Conservation (phyloP, 164 flowering plant species). For the Umbellularia californica region DNA sequence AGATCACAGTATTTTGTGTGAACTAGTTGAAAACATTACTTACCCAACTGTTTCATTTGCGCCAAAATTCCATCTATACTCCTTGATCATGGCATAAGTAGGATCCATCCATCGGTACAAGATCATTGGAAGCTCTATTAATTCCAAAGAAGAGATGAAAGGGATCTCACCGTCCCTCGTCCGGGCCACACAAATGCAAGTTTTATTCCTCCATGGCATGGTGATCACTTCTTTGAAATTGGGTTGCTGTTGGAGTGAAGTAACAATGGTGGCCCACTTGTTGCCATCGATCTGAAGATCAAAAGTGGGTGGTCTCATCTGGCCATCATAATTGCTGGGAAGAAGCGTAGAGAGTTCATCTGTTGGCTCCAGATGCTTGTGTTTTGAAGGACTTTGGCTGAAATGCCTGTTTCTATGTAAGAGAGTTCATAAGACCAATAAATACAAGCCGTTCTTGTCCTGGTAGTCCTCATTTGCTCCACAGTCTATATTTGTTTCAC, state of each 20-base stretch:
- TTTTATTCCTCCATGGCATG: neutral
- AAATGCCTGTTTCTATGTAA: neutral
- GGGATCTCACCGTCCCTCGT: constrained; percentile 6
- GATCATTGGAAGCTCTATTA: neutral
- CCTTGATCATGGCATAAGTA: constrained; percentile 14
- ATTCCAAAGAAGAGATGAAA: constrained; percentile 17
- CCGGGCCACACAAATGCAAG: constrained; percentile 14
- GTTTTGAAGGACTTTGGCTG: neutral
- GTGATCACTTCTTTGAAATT: constrained; percentile 9
- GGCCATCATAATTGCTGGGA: constrained; percentile 21
- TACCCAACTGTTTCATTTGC: neutral
- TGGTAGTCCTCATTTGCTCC: too few species aligned
- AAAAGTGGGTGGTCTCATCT: constrained; percentile 13
- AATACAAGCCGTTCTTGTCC: too few species aligned
- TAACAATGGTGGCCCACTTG: constrained; percentile 15
- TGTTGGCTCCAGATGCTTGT: neutral
- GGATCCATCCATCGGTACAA: constrained; percentile 12
- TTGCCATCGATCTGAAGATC: constrained; percentile 22
- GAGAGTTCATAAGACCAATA: too few species aligned
- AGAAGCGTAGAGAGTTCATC: constrained; percentile 6
- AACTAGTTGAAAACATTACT: neutral
- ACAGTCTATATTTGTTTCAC: too few species aligned
- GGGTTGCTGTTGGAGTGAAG: neutral
- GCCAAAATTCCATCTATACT: constrained; percentile 13
- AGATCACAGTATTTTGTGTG: neutral